Evolutionary conservation across 768 basidiomycete genomes (phyloP), one percentile per base, ranked within the genome.

Genomic region (Rhizopogon rudus): DNA sequence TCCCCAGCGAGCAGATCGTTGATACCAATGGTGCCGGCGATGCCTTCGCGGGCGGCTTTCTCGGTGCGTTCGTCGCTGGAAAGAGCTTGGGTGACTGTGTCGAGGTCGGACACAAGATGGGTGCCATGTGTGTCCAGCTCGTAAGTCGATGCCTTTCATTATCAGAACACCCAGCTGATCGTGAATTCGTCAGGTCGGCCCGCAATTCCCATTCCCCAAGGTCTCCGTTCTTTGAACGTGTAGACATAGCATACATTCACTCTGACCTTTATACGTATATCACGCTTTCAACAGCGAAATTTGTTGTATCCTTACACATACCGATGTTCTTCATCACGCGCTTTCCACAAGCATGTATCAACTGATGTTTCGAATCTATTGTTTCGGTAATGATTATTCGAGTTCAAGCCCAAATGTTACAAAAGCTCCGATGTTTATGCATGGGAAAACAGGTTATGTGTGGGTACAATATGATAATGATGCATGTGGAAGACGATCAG

Each of bases 21-120:
- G 97, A 99, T 70, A 98, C 97, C 46, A 99, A 99, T 71, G 97
- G 92, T 51, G 97, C 97, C 20, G 97, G 97, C 42, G 96, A 99
- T 69, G 93, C 92, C 42, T 98, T 99, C 64, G 93, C 94, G 25
- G 97, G 96, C 55, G 97, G 91, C 40, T 95, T 98, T 81, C 72
- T 98, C 52, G 97, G 92, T 50, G 95, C 88, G 1, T 77, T 82
- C 54, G 85, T 91, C 51, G 70, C 81, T 37, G 94, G 93, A 12
- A 97, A 92, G 79, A 73, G 66, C 29, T 65, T 92, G 29, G 85
- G 88, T 17, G 86, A 93, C 70, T 80, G 80, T 45, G 81, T 99
- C 56, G 83, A 88, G 73, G 83, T 80, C 29, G 97, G 96, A 1
- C 96, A 98, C 73, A 86, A 84, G 70, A 62, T 97, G 63, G 95